phyloP scores from a whole-genome alignment of 1,284 basidiomycete species.

The Schizophyllum commune region DNA sequence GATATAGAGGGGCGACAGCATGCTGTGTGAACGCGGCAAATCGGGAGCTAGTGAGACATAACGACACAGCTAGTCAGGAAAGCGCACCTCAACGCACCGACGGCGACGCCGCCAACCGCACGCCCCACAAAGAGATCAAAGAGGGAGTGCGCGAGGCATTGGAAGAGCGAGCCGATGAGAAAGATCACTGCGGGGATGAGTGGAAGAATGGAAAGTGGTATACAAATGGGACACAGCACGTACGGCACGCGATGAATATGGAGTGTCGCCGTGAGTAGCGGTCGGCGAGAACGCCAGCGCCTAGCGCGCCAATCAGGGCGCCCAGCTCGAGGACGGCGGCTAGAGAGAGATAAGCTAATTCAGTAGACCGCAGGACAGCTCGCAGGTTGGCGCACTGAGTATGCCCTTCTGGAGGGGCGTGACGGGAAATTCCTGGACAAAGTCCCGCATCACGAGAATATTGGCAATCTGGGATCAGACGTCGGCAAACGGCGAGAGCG shows the following conservation, averaged over 20 bases:
- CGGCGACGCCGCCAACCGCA: constrained; percentile 69
- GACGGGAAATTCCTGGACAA: constrained; percentile 56
- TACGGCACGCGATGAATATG: constrained; percentile 62
- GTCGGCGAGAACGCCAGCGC: constrained; percentile 62
- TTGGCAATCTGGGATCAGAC: constrained; percentile 55
- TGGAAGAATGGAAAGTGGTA: background rate
- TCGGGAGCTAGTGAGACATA: too few species aligned
- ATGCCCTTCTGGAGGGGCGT: constrained; percentile 64
- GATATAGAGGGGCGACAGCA: constrained; percentile 76
- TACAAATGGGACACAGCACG: constrained; percentile 16
- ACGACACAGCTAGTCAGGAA: too few species aligned
- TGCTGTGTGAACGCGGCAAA: constrained; percentile 30
- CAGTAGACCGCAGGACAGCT: background rate
- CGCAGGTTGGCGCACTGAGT: constrained; percentile 48
- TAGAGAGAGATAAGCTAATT: constrained; percentile 17
- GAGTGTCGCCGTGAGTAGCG: constrained; percentile 56
- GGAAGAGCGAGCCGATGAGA: constrained; percentile 61
- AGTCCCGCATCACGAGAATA: constrained; percentile 77
- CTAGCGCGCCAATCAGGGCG: constrained; percentile 61
- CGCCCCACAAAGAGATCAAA: constrained; percentile 58
- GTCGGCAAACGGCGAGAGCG: constrained; percentile 20
- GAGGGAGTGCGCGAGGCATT: constrained; percentile 52
- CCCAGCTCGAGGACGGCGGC: constrained; percentile 75
- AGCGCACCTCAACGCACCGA: constrained; percentile 63
- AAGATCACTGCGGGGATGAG: constrained; percentile 46